Conservation (phyloP, 306 rosid genomes). For the Morella rubra region DNA sequence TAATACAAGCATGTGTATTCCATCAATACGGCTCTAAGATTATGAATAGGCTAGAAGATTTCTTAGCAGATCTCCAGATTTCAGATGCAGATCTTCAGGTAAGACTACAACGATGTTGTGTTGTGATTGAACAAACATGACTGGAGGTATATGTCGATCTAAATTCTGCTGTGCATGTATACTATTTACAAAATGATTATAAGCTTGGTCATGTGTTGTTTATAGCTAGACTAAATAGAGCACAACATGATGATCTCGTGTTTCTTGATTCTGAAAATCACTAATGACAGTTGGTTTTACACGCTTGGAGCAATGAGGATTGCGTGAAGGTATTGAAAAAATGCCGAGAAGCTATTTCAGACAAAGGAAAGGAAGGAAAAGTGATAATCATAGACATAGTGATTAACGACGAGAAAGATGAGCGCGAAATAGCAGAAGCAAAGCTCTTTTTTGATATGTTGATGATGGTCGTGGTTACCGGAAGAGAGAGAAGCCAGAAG, state of each 20-base stretch:
- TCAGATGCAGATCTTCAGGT: too few species aligned
- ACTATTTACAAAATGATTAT: not conserved
- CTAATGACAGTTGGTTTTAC: conserved; percentile 40
- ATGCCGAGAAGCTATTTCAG: conserved; percentile 49
- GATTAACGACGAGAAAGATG: conserved; percentile 34
- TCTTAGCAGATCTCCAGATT: too few species aligned
- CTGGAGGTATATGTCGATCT: too few species aligned
- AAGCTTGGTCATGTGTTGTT: not conserved
- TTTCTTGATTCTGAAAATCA: not conserved
- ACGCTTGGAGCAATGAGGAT: conserved; percentile 42
- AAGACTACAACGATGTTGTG: too few species aligned
- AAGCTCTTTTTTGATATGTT: conserved; percentile 46
- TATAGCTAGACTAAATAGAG: not conserved
- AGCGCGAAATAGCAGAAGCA: conserved; percentile 25
- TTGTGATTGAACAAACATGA: too few species aligned
- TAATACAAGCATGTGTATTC: too few species aligned
- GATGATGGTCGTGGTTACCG: conserved; percentile 41
- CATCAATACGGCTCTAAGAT: too few species aligned
- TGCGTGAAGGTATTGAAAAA: conserved; percentile 48
- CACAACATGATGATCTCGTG: not conserved
- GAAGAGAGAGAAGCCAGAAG: conserved; percentile 47
- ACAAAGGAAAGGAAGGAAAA: conserved; percentile 39
- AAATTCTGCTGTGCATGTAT: too few species aligned
- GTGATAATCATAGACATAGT: conserved; percentile 55
- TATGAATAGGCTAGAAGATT: too few species aligned